A percentile compares a stretch with the other conserved stretches of the same genome.
phyloP scores from a whole-genome alignment of 2,329 filamentous ascomycete genomes.

The Colletotrichum tabaci region DNA sequence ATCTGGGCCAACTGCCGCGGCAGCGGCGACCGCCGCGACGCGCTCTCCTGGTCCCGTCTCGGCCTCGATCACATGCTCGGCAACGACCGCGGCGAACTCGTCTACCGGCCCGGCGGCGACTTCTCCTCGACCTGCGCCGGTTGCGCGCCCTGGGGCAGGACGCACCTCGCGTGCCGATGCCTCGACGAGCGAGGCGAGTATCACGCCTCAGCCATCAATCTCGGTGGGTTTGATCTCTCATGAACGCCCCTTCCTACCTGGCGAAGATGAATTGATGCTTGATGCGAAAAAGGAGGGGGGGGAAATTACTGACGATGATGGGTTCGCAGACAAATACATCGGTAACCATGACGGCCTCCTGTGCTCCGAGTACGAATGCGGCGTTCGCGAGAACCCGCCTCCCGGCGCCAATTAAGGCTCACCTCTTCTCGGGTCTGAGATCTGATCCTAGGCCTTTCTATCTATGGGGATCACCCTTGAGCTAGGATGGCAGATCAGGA shows the following conservation, averaged over 20 bases:
- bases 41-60: slow-evolving; percentile 19
- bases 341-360: slow-evolving; percentile 21
- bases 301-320: neutral
- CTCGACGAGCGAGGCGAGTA: slow-evolving; percentile 15
- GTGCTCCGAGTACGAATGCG: slow-evolving; percentile 25
- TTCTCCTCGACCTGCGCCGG: slow-evolving; percentile 24
- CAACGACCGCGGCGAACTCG: slow-evolving; percentile 25
- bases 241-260: too few species aligned
- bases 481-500: neutral
- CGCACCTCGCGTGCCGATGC: slow-evolving; percentile 26
- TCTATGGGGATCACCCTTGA: neutral
- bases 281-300: neutral
- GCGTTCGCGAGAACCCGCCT: slow-evolving; percentile 9
- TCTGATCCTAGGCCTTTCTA: too few species aligned
- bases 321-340: slow-evolving; percentile 5
- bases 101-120: slow-evolving; percentile 16
- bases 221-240: neutral
- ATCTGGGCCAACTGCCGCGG: slow-evolving; percentile 24
- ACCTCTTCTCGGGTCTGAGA: neutral
- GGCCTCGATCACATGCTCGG: slow-evolving; percentile 33
- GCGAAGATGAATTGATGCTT: neutral
- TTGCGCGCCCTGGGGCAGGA: neutral
- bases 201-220: slow-evolving; percentile 16
- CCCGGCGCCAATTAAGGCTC: neutral
- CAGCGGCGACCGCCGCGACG: neutral